Evolutionary conservation across 2,329 filamentous ascomycete genomes (phyloP), one percentile per base, ranked within the genome.

Genomic region (Metarhizium anisopliae): DNA sequence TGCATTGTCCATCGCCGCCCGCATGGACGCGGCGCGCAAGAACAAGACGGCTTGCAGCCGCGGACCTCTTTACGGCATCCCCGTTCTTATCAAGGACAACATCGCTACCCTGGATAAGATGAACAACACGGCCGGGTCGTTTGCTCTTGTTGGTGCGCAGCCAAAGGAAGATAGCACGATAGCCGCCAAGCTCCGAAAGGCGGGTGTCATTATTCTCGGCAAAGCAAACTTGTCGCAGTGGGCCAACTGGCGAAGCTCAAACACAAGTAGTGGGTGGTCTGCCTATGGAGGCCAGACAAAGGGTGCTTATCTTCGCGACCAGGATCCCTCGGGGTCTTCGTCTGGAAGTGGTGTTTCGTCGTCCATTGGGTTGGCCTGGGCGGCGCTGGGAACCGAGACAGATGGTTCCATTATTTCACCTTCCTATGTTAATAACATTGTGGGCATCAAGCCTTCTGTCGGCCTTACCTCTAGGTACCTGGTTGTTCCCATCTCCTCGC

Each of bases 401-500:
- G 75, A 75, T 58, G 84, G 83, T 2, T 85, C 80, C 14, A 85
- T 88, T 51, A 61, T 87, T 1, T 76, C 72, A 4, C 85, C 85
- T 0, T 64, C 72, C 1, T 59, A 67, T 30, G 55, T 61, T 1
- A 85, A 81, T 67, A 84, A 85, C 54, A 59, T 87, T 1, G 84
- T 87, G 0, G 85, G 83, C 2, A 83, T 89, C 65, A 86, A 85
- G 64, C 83, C 85, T 1, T 85, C 83, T 0, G 81, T 87, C 1
- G 85, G 85, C 0, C 71, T 88, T 3, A 86, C 80, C 0, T 84
- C 81, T 1, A 72, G 82, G 14, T 70, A 77, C 58, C 72, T 85
- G 4, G 84, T 86, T 1, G 81, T 88, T n/a, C 84, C 85, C 0
- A 81, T 88, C 6, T 80, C 77, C 14, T 67, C 76, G 43, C 78